phyloP scores from a whole-genome alignment of 306 rosid species.

The Quillaja saponaria region DNA sequence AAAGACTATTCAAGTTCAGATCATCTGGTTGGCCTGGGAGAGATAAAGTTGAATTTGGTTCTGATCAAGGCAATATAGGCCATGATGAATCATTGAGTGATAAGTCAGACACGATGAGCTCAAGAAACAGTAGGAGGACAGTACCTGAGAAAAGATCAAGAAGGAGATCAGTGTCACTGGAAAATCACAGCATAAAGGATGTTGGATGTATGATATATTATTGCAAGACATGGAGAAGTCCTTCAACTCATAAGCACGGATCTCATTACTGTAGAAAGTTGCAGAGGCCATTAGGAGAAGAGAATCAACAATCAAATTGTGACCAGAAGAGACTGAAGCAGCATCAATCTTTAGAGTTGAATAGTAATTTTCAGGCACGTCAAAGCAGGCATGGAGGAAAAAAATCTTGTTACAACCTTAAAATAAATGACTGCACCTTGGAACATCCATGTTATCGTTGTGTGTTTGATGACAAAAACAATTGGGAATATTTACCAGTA shows the following conservation, averaged over 20 bases:
- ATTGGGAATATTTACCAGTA: conserved; percentile 21
- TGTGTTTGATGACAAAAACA: conserved; percentile 17
- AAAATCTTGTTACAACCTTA: background rate
- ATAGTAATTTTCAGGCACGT: conserved; percentile 9
- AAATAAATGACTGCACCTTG: conserved; percentile 37
- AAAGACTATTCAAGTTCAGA: conserved; percentile 58
- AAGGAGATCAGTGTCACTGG: conserved; percentile 45
- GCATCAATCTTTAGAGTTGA: conserved; percentile 28
- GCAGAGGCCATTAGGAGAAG: conserved; percentile 30
- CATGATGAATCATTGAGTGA: conserved; percentile 37
- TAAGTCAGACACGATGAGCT: conserved; percentile 37
- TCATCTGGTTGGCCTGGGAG: conserved; percentile 22
- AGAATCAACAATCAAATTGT: conserved; percentile 20
- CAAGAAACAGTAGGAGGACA: conserved; percentile 34
- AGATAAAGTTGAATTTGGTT: conserved; percentile 15
- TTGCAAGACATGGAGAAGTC: conserved; percentile 32
- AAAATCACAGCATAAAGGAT: conserved; percentile 45
- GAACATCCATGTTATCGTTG: conserved; percentile 43
- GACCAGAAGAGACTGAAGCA: conserved; percentile 16
- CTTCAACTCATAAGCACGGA: conserved; percentile 24
- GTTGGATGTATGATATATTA: conserved; percentile 45
- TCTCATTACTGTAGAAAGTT: conserved; percentile 30
- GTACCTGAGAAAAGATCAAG: conserved; percentile 46
- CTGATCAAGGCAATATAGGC: conserved; percentile 19
- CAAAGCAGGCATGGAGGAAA: conserved; percentile 15